Conservation (phyloP, 2,329 filamentous ascomycete species). For the Cladosporium sp. region DNA sequence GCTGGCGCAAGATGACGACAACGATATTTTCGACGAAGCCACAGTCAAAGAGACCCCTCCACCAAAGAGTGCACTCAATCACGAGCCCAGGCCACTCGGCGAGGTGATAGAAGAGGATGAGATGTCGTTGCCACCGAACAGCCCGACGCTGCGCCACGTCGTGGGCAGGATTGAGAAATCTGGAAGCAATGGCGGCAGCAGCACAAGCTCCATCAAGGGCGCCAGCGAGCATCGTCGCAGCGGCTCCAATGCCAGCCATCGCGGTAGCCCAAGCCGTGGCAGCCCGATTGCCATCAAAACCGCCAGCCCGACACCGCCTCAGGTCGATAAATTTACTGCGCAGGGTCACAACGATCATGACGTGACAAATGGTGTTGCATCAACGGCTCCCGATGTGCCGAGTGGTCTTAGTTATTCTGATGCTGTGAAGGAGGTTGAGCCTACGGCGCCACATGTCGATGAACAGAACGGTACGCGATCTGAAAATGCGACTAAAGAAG, state of each 20-base stretch:
- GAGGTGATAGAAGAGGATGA: conserved; percentile 41
- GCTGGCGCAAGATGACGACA: conserved; percentile 33
- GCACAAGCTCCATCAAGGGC: conserved; percentile 18
- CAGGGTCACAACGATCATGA: conserved; percentile 30
- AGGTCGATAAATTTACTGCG: conserved; percentile 9
- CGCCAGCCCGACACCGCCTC: conserved; percentile 14
- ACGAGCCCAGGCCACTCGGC: conserved; percentile 37
- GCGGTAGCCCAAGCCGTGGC: neutral
- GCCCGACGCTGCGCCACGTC: conserved; percentile 32
- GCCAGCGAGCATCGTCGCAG: neutral
- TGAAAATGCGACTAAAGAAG: conserved; percentile 29
- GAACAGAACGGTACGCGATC: conserved; percentile 29
- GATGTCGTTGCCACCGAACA: conserved; percentile 31
- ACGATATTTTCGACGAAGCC: conserved; percentile 30
- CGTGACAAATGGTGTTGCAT: conserved; percentile 28
- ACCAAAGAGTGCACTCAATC: conserved; percentile 23
- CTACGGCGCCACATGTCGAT: conserved; percentile 22
- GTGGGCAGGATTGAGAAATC: conserved; percentile 20
- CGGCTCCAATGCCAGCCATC: neutral
- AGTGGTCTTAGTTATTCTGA: conserved; percentile 22
- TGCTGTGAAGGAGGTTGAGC: conserved; percentile 18
- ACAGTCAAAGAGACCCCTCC: conserved; percentile 42
- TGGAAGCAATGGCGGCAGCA: neutral
- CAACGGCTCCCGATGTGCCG: conserved; percentile 25
- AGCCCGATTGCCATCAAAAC: conserved; percentile 1